These are phyloP conservation scores for Cystoisospora suis DNA, from an alignment of 169 alveolate genomes.

Conservation along the genomic window DNA sequence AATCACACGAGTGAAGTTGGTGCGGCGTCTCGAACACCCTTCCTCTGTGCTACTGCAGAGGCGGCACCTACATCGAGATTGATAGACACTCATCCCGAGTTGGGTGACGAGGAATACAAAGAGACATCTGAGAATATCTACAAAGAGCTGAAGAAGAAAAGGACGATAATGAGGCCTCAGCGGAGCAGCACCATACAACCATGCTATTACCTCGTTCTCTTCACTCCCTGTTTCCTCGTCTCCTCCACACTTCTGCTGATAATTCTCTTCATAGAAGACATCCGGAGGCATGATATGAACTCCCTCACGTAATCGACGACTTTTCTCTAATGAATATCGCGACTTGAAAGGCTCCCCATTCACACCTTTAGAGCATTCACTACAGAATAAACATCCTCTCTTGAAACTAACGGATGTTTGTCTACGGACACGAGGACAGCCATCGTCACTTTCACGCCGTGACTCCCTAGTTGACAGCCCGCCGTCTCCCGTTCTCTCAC, in stretches of 20 bases:
- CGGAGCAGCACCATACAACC: slow-evolving; percentile 36
- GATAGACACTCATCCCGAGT: background rate
- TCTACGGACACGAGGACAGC: no score
- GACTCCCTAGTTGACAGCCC: no score
- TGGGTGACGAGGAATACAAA: background rate
- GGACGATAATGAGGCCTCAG: slow-evolving; percentile 6
- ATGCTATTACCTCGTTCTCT: background rate
- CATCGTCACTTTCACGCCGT: no score
- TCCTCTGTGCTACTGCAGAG: slow-evolving; percentile 5
- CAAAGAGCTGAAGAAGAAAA: background rate
- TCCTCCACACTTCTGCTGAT: background rate
- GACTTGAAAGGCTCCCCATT: no score
- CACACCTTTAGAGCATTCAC: no score
- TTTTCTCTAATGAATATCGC: no score
- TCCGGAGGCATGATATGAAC: no score
- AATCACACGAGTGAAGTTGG: background rate
- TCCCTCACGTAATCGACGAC: no score
- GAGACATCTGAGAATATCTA: background rate
- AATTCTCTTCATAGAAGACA: background rate
- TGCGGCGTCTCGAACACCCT: background rate
- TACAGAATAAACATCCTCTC: no score
- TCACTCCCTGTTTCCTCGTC: background rate
- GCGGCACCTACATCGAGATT: slow-evolving; percentile 16
- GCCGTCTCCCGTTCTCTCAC: background rate
- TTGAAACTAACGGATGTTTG: no score